phyloP scores from a whole-genome alignment of 2,329 filamentous ascomycete species.

The Akanthomyces dipterigenus region DNA sequence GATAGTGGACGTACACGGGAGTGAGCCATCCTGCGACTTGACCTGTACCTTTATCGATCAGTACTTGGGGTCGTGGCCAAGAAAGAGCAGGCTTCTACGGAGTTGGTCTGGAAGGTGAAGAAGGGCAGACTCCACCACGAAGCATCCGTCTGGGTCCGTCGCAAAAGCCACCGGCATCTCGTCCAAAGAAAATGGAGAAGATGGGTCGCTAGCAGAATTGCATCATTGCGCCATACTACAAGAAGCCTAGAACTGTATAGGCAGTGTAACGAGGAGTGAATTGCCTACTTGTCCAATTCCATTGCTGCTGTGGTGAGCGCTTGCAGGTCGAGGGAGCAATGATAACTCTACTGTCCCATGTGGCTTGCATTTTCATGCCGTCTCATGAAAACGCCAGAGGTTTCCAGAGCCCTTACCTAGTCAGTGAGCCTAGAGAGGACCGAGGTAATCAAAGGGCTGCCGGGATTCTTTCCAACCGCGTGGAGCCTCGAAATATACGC shows the following conservation, averaged over 20 bases:
- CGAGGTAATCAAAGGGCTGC: not conserved
- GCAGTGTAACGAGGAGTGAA: not conserved
- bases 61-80: not conserved
- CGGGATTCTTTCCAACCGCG: not conserved
- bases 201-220: not conserved
- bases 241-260: slow-evolving; percentile 1
- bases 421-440: not conserved
- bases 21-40: not conserved
- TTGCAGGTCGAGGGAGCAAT: not conserved
- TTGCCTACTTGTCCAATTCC: not conserved
- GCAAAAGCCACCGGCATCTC: slow-evolving; percentile 5
- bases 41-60: not conserved
- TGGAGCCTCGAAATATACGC: not conserved
- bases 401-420: not conserved
- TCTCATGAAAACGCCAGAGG: not conserved
- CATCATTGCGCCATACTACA: slow-evolving; percentile 5
- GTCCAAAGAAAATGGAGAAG: not conserved
- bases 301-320: not conserved
- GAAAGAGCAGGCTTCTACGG: not conserved
- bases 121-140: not conserved
- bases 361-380: not conserved
- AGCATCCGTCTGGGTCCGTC: not conserved
- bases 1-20: not conserved
- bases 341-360: not conserved
- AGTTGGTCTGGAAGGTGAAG: not conserved